Conservation (phyloP, 768 basidiomycete species). For the Mycena galericulata region DNA sequence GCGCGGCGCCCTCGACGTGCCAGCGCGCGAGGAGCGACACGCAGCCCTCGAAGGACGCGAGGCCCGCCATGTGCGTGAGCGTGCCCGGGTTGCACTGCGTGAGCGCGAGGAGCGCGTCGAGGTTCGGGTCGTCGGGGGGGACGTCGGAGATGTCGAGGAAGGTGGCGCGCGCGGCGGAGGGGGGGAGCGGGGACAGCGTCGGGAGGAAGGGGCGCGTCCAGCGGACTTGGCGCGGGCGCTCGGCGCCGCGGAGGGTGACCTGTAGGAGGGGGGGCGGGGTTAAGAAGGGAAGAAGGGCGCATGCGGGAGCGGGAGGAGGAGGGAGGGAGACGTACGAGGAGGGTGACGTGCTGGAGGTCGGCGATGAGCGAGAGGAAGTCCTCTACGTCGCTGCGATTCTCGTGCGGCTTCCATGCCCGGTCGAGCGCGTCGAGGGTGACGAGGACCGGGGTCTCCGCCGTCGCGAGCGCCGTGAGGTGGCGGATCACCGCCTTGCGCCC, state of each 20-base stretch:
- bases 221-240: constrained; percentile 28
- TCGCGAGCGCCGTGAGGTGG: not conserved
- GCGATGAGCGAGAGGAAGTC: constrained; percentile 30
- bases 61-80: constrained; percentile 11
- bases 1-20: constrained; percentile 21
- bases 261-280: not conserved
- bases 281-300: not conserved
- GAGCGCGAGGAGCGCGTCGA: constrained; percentile 26
- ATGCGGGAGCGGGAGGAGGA: not conserved
- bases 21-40: constrained; percentile 22
- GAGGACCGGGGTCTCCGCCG: constrained; percentile 13
- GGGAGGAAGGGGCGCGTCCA: constrained; percentile 35
- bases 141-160: constrained; percentile 37
- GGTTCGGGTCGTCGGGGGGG: constrained; percentile 4
- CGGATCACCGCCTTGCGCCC: constrained; percentile 18
- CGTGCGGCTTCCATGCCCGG: constrained; percentile 24
- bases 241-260: constrained; percentile 27
- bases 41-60: constrained; percentile 36
- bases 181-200: constrained; percentile 14
- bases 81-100: constrained; percentile 3
- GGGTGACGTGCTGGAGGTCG: constrained; percentile 23
- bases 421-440: constrained; percentile 28
- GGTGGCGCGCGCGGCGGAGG: constrained; percentile 14
- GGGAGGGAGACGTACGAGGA: constrained; percentile 17
- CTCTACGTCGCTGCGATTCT: constrained; percentile 25